Conservation (phyloP, 2,329 filamentous ascomycete genomes). For the Hawksworthiomyces lignivorus region DNA sequence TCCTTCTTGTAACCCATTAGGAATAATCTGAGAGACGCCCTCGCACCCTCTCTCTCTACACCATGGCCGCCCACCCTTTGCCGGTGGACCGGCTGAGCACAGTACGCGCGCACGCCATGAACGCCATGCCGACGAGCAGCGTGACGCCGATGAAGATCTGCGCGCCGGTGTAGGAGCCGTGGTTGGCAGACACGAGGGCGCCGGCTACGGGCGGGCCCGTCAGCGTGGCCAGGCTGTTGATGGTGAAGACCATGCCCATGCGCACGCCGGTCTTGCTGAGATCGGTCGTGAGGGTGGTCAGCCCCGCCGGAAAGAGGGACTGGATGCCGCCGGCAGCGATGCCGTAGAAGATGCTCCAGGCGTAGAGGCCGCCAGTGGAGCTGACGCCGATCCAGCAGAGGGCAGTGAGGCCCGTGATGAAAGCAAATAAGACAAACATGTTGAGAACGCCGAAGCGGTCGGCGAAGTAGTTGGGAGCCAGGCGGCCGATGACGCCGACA, state of each 20-base stretch:
- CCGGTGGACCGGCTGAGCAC: slow-evolving; percentile 30
- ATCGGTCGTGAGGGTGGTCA: slow-evolving; percentile 48
- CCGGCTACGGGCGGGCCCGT: slow-evolving; percentile 45
- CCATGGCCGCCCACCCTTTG: slow-evolving; percentile 31
- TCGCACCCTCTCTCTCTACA: no score
- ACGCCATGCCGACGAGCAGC: slow-evolving; percentile 32
- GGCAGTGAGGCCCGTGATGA: slow-evolving; percentile 34
- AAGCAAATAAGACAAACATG: slow-evolving; percentile 42
- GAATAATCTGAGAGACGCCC: no score
- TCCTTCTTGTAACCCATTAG: no score
- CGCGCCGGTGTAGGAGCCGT: slow-evolving; percentile 37
- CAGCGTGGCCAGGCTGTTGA: slow-evolving; percentile 45
- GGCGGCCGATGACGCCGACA: slow-evolving; percentile 48
- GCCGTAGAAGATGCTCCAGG: slow-evolving; percentile 57
- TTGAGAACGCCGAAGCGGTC: slow-evolving; percentile 54
- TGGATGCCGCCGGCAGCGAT: slow-evolving; percentile 57
- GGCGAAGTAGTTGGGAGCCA: slow-evolving; percentile 51
- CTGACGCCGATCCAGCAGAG: slow-evolving; percentile 54
- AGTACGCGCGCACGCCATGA: slow-evolving; percentile 31
- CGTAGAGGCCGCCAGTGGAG: slow-evolving; percentile 44
- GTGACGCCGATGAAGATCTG: slow-evolving; percentile 40
- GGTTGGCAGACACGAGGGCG: slow-evolving; percentile 35
- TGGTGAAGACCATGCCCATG: slow-evolving; percentile 52
- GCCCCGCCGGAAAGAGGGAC: slow-evolving; percentile 55
- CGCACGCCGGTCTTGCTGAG: slow-evolving; percentile 43